Percentiles rank a stretch among this genome's conserved stretches.
Conservation (phyloP, 1,284 basidiomycete genomes). For the Amylostereum chailletii region DNA sequence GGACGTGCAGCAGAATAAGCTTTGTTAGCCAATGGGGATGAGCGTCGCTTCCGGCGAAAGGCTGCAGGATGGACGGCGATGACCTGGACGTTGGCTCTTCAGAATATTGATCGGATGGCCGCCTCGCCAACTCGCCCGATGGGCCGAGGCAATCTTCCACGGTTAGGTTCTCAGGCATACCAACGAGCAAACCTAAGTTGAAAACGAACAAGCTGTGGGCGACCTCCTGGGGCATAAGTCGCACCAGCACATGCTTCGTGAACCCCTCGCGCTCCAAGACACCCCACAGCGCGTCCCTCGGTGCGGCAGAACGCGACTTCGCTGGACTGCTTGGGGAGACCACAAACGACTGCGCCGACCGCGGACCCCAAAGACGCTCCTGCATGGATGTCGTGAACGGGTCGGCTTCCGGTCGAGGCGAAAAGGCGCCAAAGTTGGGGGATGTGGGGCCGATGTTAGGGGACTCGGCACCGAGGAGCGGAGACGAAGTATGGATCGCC, state of each 20-base stretch:
- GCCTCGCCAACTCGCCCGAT: too few relatives aligned
- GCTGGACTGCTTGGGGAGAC: slow-evolving; percentile 2
- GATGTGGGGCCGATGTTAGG: slow-evolving; percentile 21
- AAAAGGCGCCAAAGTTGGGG: slow-evolving; percentile 47
- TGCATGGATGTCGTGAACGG: slow-evolving; percentile 35
- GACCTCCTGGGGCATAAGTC: slow-evolving; percentile 47
- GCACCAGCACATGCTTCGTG: slow-evolving; percentile 55
- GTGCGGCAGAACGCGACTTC: slow-evolving; percentile 1
- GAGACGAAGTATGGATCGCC: slow-evolving; percentile 41
- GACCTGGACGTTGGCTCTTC: slow-evolving; percentile 7
- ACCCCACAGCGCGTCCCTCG: slow-evolving; percentile 28
- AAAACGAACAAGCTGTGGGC: slow-evolving; percentile 52
- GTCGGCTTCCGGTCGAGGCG: slow-evolving; percentile 45
- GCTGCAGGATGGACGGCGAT: slow-evolving; percentile 13
- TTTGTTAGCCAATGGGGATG: slow-evolving; percentile 74
- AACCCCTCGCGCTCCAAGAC: slow-evolving; percentile 55
- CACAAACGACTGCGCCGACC: slow-evolving; percentile 1
- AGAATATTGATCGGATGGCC: slow-evolving; percentile 8
- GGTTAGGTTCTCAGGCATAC: slow-evolving; percentile 39
- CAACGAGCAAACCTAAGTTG: slow-evolving; percentile 42
- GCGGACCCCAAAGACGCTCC: not conserved
- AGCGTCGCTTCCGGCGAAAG: slow-evolving; percentile 60
- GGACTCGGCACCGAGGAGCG: slow-evolving; percentile 27
- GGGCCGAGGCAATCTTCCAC: slow-evolving; percentile 34
- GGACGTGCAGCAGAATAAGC: slow-evolving; percentile 56